Evolutionary conservation across 1,284 basidiomycete species (phyloP).

Genomic region (Cronartium quercuum): DNA sequence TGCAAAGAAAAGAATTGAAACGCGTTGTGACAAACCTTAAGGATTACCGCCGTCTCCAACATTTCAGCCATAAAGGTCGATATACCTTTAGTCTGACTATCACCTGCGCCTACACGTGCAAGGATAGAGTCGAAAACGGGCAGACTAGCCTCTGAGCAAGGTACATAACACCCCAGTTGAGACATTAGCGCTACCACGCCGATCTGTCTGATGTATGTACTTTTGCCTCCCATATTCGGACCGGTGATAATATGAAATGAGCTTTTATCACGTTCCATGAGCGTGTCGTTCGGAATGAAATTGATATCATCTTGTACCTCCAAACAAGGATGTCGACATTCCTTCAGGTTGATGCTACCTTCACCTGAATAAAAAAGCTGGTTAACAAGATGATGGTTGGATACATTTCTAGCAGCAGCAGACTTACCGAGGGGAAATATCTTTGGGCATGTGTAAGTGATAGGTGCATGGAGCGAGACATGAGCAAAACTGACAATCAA

Average conservation of each 20-base stretch:
- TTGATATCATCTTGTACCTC: slow-evolving; percentile 92
- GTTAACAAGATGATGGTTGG: neutral
- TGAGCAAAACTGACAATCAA: slow-evolving; percentile 87
- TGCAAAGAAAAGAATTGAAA: neutral
- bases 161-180: slow-evolving; percentile 90
- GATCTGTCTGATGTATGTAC: slow-evolving; percentile 56
- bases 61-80: slow-evolving; percentile 99
- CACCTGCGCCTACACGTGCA: slow-evolving; percentile 93
- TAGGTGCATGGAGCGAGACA: slow-evolving; percentile 76
- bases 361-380: slow-evolving; percentile 55
- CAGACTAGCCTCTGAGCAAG: slow-evolving; percentile 69
- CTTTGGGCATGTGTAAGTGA: slow-evolving; percentile 76
- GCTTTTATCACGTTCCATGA: slow-evolving; percentile 64
- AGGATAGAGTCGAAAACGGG: slow-evolving; percentile 96
- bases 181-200: slow-evolving; percentile 94
- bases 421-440: slow-evolving; percentile 54
- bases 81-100: slow-evolving; percentile 93
- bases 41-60: slow-evolving; percentile 93
- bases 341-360: slow-evolving; percentile 68
- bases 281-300: slow-evolving; percentile 91
- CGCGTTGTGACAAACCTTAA: slow-evolving; percentile 60
- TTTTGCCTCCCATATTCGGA: slow-evolving; percentile 95
- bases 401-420: neutral
- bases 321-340: slow-evolving; percentile 89
- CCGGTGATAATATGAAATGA: slow-evolving; percentile 59